phyloP scores from a whole-genome alignment of 106 monocot genomes.

The Chionographis japonica region DNA sequence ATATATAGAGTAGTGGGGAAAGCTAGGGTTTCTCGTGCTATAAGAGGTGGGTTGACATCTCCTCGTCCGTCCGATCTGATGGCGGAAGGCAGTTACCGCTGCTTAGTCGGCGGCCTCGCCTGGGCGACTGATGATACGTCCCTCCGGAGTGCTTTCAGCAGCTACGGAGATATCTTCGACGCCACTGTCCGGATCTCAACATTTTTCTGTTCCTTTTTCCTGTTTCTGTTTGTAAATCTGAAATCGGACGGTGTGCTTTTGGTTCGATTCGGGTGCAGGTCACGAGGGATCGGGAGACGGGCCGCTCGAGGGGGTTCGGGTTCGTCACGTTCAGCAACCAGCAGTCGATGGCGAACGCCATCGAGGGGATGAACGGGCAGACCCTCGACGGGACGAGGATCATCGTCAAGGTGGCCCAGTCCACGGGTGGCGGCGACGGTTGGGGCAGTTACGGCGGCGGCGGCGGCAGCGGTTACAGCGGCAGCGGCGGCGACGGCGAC shows the following conservation, averaged over 20 bases:
- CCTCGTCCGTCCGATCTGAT: no score
- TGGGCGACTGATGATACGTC: no score
- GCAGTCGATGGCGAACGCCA: conserved; percentile 61
- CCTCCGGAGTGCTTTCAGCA: no score
- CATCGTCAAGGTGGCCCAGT: conserved; percentile 73
- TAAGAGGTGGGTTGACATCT: no score
- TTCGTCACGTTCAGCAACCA: conserved; percentile 52
- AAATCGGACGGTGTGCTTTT: background rate
- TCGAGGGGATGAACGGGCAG: conserved; percentile 69
- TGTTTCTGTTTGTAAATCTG: background rate
- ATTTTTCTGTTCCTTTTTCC: background rate
- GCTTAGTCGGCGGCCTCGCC: no score
- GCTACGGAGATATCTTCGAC: no score
- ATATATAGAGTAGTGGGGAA: no score
- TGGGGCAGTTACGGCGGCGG: conserved; percentile 20
- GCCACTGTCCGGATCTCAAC: no score
- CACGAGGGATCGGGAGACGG: conserved; percentile 55
- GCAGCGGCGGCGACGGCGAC: conserved; percentile 6
- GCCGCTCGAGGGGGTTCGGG: conserved; percentile 63
- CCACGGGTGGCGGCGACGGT: conserved; percentile 39
- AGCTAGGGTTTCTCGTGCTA: no score
- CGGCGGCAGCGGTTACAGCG: conserved; percentile 4
- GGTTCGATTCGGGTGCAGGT: no score
- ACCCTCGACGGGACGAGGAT: conserved; percentile 51
- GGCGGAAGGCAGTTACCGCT: no score